Conservation (phyloP, 495 filamentous ascomycete species). For the Tuber borchii region DNA sequence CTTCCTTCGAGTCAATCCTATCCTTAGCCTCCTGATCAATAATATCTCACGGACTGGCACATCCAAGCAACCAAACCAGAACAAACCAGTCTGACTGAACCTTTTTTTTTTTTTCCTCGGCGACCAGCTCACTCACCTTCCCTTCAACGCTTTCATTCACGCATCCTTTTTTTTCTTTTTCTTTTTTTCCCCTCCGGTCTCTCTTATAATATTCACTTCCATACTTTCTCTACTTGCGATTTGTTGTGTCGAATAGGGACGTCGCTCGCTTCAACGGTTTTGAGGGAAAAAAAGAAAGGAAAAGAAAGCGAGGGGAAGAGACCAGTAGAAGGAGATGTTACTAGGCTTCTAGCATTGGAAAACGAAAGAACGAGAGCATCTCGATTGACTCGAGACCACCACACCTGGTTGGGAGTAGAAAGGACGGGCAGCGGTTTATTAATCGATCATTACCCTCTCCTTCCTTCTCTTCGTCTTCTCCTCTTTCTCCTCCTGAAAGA, state of each 20-base stretch:
- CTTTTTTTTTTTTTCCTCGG: constrained; percentile 13
- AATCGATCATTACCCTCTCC: background rate
- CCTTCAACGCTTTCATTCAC: background rate
- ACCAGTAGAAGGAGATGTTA: constrained; percentile 27
- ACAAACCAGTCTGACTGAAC: background rate
- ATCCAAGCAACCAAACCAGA: background rate
- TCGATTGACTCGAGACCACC: constrained; percentile 35
- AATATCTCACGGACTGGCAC: background rate
- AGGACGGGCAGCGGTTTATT: background rate
- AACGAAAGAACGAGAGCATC: constrained; percentile 10
- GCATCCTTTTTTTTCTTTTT: background rate
- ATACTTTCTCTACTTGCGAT: background rate
- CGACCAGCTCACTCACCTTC: background rate
- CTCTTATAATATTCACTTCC: background rate
- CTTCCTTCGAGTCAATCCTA: background rate
- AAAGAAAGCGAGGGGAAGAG: background rate
- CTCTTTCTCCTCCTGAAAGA: background rate
- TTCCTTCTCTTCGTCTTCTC: constrained; percentile 5
- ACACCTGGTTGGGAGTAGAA: background rate
- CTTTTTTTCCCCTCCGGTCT: background rate
- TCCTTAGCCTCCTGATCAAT: background rate
- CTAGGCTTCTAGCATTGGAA: constrained; percentile 30
- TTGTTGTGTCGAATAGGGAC: background rate
- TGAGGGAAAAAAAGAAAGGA: background rate
- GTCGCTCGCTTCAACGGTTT: background rate